Evolutionary conservation across 352 stramenopile genomes (phyloP).

Genomic region (Phytopythium helicoides): DNA sequence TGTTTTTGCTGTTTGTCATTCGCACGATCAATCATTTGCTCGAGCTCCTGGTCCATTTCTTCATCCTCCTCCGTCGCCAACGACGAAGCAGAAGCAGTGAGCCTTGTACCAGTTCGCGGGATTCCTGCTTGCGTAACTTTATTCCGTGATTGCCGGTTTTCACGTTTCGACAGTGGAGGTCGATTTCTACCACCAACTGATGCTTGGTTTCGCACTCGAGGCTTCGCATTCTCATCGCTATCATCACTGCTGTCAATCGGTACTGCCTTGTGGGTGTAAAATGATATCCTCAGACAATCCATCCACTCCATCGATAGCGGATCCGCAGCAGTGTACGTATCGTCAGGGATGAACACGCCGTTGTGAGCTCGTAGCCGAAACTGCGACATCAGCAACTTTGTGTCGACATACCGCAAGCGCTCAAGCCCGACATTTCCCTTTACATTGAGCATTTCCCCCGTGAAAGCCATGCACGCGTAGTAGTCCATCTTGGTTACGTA

Average conservation of each 20-base stretch:
- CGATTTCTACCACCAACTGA: no score
- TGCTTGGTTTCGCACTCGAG: background rate
- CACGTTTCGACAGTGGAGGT: no score
- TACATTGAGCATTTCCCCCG: conserved; percentile 79
- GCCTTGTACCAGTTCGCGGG: background rate
- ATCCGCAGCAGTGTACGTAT: conserved; percentile 59
- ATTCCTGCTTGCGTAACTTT: no score
- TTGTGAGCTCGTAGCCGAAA: conserved; percentile 64
- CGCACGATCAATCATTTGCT: conserved; percentile 62
- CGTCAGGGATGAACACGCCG: conserved; percentile 70
- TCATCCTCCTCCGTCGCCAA: conserved; percentile 39
- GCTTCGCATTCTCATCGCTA: conserved; percentile 5
- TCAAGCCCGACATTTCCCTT: conserved; percentile 83
- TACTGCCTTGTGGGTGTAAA: conserved; percentile 15
- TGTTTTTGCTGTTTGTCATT: conserved; percentile 30
- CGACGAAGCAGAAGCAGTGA: conserved; percentile 31
- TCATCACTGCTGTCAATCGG: conserved; percentile 1
- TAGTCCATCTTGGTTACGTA: conserved; percentile 86
- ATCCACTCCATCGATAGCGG: conserved; percentile 78
- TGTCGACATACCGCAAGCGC: conserved; percentile 68
- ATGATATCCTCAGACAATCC: conserved; percentile 59
- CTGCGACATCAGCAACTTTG: conserved; percentile 59
- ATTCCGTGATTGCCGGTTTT: no score
- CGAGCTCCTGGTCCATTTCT: conserved; percentile 70
- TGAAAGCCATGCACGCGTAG: conserved; percentile 79